These are phyloP conservation scores for Boletus bicolor DNA, from an alignment of 768 basidiomycete genomes.

Conservation along the genomic window DNA sequence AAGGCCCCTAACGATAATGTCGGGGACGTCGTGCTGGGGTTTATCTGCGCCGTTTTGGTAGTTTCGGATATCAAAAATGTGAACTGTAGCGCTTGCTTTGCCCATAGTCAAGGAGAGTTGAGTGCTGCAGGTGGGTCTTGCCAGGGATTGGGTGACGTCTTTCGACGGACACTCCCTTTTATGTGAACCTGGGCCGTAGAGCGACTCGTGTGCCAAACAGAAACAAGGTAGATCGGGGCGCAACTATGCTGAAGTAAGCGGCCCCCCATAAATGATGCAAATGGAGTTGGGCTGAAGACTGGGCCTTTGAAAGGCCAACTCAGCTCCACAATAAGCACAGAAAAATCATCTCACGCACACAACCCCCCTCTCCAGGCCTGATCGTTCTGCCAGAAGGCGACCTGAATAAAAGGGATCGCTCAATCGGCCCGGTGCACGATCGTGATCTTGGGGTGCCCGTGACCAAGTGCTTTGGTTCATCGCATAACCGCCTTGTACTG, in stretches of 20 bases:
- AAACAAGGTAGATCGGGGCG: not conserved
- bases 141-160: not conserved
- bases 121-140: not conserved
- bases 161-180: not conserved
- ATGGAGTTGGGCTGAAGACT: not conserved
- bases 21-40: constrained; percentile 33
- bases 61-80: constrained; percentile 24
- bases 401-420: not conserved
- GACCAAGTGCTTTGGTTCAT: not conserved
- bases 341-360: not conserved
- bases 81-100: constrained; percentile 15
- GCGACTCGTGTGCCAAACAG: not conserved
- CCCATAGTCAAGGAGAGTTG: constrained; percentile 14
- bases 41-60: constrained; percentile 3
- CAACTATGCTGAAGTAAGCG: constrained; percentile 16
- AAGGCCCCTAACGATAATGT: constrained; percentile 55
- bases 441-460: not conserved
- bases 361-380: not conserved
- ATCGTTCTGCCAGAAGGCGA: not conserved
- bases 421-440: not conserved
- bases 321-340: not conserved
- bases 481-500: not conserved
- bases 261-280: not conserved
- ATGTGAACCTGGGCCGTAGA: not conserved
- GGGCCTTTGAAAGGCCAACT: not conserved